These are phyloP conservation scores for Penicillium maclennaniae DNA, from an alignment of 495 filamentous ascomycete species.

Conservation along the genomic window DNA sequence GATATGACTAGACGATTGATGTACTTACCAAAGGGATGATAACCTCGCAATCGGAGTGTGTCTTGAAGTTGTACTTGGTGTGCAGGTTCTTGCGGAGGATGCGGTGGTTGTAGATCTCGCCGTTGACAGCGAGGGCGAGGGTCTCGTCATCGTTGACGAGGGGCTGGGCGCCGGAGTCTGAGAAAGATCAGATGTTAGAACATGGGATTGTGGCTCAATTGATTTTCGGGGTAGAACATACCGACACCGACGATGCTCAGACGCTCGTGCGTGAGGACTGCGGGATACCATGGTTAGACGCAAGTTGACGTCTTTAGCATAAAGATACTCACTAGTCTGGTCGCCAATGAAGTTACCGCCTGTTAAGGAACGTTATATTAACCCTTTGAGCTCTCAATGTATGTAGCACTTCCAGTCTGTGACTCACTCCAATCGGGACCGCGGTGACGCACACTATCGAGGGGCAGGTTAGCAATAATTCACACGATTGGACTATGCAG, in stretches of 20 bases:
- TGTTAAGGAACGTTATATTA: conserved; percentile 34
- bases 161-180: conserved; percentile 92
- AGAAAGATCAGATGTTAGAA: conserved; percentile 14
- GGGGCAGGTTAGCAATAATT: conserved; percentile 24
- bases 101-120: conserved; percentile 99
- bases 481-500: conserved; percentile 31
- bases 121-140: conserved; percentile 93
- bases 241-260: conserved; percentile 96
- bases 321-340: conserved; percentile 69
- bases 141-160: conserved; percentile 85
- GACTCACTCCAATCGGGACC: conserved; percentile 98
- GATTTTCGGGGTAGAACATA: conserved; percentile 42
- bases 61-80: conserved; percentile 87
- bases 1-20: conserved; percentile 18
- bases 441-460: conserved; percentile 78
- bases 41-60: conserved; percentile 95
- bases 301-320: neutral
- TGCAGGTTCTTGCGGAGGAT: conserved; percentile 82
- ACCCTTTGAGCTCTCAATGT: conserved; percentile 2
- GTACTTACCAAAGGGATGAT: conserved; percentile 95
- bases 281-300: conserved; percentile 28
- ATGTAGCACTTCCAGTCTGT: conserved; percentile 16
- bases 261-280: conserved; percentile 95
- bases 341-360: conserved; percentile 78
- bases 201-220: neutral